These are phyloP conservation scores for Ensete glaucum DNA, from an alignment of 176 grass and related monocot genomes.

Conservation along the genomic window DNA sequence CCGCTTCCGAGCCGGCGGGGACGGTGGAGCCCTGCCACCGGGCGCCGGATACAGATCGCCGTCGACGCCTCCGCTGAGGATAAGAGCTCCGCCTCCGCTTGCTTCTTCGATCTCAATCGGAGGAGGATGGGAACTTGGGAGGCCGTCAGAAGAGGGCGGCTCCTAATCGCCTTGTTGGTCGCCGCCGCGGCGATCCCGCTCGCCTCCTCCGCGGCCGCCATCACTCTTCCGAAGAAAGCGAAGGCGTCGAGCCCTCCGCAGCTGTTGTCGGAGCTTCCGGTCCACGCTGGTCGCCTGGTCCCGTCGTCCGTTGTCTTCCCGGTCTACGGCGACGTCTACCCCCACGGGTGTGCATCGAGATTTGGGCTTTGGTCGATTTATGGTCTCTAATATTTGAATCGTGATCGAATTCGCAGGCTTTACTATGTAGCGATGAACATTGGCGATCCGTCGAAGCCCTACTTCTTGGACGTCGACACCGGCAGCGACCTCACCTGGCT, in stretches of 20 bases:
- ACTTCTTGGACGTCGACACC: slow-evolving; percentile 87
- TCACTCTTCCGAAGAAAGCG: background rate
- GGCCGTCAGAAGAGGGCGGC: background rate
- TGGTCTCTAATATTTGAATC: background rate
- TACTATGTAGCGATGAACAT: slow-evolving; percentile 65
- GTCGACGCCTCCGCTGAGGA: background rate
- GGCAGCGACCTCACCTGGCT: slow-evolving; percentile 94
- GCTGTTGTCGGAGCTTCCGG: slow-evolving; percentile 7
- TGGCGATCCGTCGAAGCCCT: slow-evolving; percentile 68
- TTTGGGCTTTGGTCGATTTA: background rate
- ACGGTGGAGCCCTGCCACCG: no score
- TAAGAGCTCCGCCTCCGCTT: background rate
- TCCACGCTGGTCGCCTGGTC: background rate
- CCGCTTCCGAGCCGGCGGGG: background rate
- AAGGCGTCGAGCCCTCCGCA: background rate
- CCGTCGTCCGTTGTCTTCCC: slow-evolving; percentile 49
- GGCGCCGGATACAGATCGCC: background rate
- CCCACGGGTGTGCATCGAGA: slow-evolving; percentile 31
- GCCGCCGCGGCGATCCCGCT: background rate
- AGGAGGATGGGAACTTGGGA: background rate
- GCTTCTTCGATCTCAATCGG: background rate
- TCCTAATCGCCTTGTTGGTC: slow-evolving; percentile 9
- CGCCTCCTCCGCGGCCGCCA: background rate
- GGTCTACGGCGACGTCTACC: slow-evolving; percentile 69
- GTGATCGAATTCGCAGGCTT: slow-evolving; percentile 24